Percentiles rank a stretch among this genome's conserved stretches.
Conservation (phyloP, 2,329 filamentous ascomycete species). For the Aspergillus fumigatus region DNA sequence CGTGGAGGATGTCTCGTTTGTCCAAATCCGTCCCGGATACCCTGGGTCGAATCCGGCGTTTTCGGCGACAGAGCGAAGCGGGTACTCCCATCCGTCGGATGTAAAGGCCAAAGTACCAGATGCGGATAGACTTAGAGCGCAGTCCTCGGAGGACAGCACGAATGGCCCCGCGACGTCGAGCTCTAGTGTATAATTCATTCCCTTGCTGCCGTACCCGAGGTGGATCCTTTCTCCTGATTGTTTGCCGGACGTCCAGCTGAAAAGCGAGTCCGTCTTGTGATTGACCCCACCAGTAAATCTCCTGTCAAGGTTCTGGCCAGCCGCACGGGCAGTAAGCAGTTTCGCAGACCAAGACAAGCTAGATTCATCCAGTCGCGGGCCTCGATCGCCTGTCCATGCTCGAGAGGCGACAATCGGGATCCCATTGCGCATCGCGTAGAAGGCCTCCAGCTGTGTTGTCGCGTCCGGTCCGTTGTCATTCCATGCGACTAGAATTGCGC, state of each 20-base stretch:
- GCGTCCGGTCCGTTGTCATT: constrained; percentile 54
- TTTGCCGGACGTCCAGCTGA: constrained; percentile 34
- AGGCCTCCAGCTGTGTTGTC: constrained; percentile 49
- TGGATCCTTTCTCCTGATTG: constrained; percentile 28
- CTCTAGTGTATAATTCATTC: constrained; percentile 53
- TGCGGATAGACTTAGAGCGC: constrained; percentile 34
- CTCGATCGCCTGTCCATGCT: constrained; percentile 50
- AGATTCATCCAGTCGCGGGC: constrained; percentile 34
- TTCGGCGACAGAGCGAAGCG: constrained; percentile 44
- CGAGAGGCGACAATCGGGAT: constrained; percentile 51
- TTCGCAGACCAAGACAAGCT: constrained; percentile 39
- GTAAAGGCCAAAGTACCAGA: constrained; percentile 40
- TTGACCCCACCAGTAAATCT: neutral
- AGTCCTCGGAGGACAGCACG: constrained; percentile 42
- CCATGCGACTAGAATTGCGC: constrained; percentile 50
- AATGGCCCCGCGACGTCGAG: constrained; percentile 46
- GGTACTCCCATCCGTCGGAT: constrained; percentile 45
- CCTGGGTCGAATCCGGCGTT: constrained; percentile 44
- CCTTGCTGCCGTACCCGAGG: constrained; percentile 49
- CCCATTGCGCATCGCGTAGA: constrained; percentile 48
- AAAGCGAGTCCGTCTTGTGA: constrained; percentile 13
- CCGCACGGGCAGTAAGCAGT: constrained; percentile 39
- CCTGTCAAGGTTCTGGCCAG: constrained; percentile 49
- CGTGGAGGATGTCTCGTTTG: constrained; percentile 44
- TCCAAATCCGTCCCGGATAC: constrained; percentile 51